Evolutionary conservation across 106 monocot genomes (phyloP).

Genomic region (Alisma plantagoaquatica): DNA sequence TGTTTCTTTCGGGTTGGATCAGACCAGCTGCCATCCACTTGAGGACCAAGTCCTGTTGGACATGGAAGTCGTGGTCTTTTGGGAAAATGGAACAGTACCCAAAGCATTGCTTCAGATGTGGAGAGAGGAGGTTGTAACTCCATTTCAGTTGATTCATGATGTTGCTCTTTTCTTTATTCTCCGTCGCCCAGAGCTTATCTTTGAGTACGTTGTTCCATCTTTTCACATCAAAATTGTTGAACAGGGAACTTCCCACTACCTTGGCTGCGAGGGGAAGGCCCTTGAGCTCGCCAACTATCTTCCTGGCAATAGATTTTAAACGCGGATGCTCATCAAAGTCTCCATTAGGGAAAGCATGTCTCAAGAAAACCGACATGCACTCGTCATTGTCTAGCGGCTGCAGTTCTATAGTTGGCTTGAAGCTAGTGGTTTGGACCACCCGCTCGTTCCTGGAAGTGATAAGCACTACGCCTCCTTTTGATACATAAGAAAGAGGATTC

Average conservation of each 20-base stretch:
- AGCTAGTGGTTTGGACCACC: neutral
- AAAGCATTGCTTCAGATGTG: conserved; percentile 36
- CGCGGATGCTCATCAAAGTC: neutral
- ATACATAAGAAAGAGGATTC: neutral
- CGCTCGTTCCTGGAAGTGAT: neutral
- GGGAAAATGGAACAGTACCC: conserved; percentile 34
- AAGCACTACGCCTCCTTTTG: neutral
- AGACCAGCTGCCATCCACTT: conserved; percentile 37
- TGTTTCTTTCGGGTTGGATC: conserved; percentile 11
- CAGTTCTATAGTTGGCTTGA: neutral
- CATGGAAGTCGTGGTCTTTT: conserved; percentile 27
- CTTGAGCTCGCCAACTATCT: conserved; percentile 4
- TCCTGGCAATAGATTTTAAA: neutral
- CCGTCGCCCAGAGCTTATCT: conserved; percentile 11
- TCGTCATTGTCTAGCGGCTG: neutral
- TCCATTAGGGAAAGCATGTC: neutral
- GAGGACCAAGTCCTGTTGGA: conserved; percentile 11
- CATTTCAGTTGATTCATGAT: conserved; percentile 19
- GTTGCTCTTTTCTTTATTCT: conserved; percentile 1
- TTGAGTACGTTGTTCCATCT: conserved; percentile 20
- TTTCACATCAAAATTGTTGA: neutral
- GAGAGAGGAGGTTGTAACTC: conserved; percentile 30
- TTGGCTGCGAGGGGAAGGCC: conserved; percentile 2
- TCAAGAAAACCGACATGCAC: conserved; percentile 5
- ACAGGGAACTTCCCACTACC: neutral